Evolutionary conservation across 2,329 filamentous ascomycete species (phyloP), one percentile per base, ranked within the genome.

Genomic region (Coniella vitis): DNA sequence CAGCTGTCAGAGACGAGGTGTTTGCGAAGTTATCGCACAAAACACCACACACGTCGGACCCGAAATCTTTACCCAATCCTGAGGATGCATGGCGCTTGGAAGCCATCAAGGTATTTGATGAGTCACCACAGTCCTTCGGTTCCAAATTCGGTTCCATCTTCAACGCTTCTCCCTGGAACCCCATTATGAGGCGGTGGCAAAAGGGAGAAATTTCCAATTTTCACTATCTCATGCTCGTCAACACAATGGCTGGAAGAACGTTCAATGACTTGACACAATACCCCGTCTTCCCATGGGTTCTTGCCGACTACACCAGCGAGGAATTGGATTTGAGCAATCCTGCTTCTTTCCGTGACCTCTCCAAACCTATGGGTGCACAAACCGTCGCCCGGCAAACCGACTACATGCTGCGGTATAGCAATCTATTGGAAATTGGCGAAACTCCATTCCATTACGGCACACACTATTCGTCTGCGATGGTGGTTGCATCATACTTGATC

Each of bases 181-280:
- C 90, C 9, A 83, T 89, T 8, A 95, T 93, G 60, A 84, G 86
- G 56, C 85, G 84, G 63, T 98, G 93, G 93, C 79, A 93, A 51
- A 86, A 84, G 62, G 93, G 94, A 12, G 93, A 98, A 60, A 89
- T 97, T 43, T 97, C 91, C 13, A 98, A 98, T 65, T 98, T 98
- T 60, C 90, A 97, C 65, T 98, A 98, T 62, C 78, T 98, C 32
- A 98, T 98, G 91, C 83, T 96, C 52, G 83, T 98, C 61, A 98
- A 98, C 62, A 97, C 93, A 0, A 88, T 98, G 78, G 94, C 94
- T 22, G 93, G 93, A 2, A 78, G 93, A 45, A 97, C 93, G 0
- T 98, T 98, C 71, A 98, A 98, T 61, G 93, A 98, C 62, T 73
- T 98, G 16, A 98, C 93, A 0, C 94, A 98, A 60, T 98, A 98